Percentiles rank a stretch among this genome's conserved stretches.
Conservation (phyloP, 176 grass and related monocot species). For the Oryza glaberrima region DNA sequence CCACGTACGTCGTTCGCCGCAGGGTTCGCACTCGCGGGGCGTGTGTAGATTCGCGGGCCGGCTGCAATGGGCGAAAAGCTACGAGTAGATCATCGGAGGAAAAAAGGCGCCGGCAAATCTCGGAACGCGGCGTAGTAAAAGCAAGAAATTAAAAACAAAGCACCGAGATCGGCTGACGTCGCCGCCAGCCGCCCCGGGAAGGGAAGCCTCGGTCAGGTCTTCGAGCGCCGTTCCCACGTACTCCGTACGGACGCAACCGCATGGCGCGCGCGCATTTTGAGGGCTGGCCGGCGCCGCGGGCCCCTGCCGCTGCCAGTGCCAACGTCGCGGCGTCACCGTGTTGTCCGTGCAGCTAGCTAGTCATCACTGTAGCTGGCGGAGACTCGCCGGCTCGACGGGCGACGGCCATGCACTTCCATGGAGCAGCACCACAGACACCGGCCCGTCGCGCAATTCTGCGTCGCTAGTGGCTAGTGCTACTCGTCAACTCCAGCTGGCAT, state of each 20-base stretch:
- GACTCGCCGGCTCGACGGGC: too few species aligned
- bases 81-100: background rate
- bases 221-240: slow-evolving; percentile 17
- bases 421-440: too few species aligned
- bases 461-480: too few species aligned
- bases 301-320: background rate
- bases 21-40: too few species aligned
- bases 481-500: background rate
- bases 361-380: too few species aligned
- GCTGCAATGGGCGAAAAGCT: background rate
- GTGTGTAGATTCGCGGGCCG: background rate
- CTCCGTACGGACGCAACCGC: background rate
- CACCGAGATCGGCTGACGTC: background rate
- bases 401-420: too few species aligned
- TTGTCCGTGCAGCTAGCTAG: too few species aligned
- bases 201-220: background rate
- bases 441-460: too few species aligned
- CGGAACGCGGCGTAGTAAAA: background rate
- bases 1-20: too few species aligned
- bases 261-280: background rate
- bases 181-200: background rate
- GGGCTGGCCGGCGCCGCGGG: background rate
- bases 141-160: background rate
- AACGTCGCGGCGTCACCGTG: background rate
- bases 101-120: slow-evolving; percentile 9